Evolutionary conservation across 2,329 filamentous ascomycete species (phyloP).

Genomic region (Cryphonectria japonica): DNA sequence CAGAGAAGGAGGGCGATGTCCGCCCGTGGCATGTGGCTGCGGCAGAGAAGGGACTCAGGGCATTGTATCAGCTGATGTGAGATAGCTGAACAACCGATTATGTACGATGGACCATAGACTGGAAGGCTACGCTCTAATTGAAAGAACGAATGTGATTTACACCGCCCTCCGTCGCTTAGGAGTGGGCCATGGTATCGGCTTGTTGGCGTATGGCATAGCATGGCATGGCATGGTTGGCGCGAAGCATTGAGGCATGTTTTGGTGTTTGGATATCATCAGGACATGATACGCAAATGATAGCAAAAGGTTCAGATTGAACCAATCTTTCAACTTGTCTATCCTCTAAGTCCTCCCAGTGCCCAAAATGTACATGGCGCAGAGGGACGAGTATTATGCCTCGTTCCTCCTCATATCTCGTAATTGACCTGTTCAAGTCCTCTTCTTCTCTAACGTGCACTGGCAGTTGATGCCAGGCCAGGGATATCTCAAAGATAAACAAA

Average conservation of each 20-base stretch:
- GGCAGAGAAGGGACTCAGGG: constrained; percentile 69
- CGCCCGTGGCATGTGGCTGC: constrained; percentile 79
- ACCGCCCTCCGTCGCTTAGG: neutral
- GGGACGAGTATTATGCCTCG: neutral
- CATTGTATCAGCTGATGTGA: constrained; percentile 68
- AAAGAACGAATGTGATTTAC: neutral
- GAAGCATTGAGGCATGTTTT: constrained; percentile 7
- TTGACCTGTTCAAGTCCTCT: neutral
- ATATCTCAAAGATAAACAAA: constrained; percentile 3
- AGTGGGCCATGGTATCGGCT: neutral
- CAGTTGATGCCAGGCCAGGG: constrained; percentile 5
- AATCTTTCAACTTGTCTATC: neutral
- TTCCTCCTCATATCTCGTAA: neutral
- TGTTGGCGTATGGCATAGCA: constrained; percentile 16
- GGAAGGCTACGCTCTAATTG: neutral
- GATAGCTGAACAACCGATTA: neutral
- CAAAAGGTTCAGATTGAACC: constrained; percentile 6
- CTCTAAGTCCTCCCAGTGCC: neutral
- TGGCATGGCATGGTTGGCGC: neutral
- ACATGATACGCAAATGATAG: constrained; percentile 19
- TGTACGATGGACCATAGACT: no score
- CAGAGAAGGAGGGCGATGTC: constrained; percentile 62
- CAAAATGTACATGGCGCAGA: neutral
- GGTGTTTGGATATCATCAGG: constrained; percentile 9
- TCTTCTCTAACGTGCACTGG: neutral